Evolutionary conservation across 208 protist genomes (phyloP), one percentile per base, ranked within the genome.

Genomic region (Strigomonas culicis): DNA sequence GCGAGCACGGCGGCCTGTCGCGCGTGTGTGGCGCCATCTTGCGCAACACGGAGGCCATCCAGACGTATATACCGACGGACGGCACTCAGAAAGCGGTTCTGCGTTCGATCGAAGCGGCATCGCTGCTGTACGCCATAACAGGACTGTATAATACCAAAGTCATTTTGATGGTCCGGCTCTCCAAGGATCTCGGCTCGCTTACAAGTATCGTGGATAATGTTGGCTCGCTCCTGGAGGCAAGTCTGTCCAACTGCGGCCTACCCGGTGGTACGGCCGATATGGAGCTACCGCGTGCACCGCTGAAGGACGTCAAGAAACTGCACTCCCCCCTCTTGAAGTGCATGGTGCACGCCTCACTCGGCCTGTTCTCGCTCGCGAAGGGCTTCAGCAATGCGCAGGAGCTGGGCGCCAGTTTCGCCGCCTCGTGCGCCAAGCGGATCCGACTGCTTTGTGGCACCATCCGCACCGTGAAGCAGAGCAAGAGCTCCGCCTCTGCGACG

Each of bases 1-100:
- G 88, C 61, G 76, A 74, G 56, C 74, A 79, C 39, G 50, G 85
- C 17, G 77, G 78, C 1, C 39, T 91, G 0, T 52, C 84, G 24
- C 72, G 77, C 21, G 52, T 67, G 24, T 66, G 57, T 44, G 55
- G 67, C 19, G 53, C 34, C 6, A 30, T 72, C 4, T 36, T 72
- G 50, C 56, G 51, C 17, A 15, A 39, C 34, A 39, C 10, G 4
- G 34, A 39, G 4, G 7, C 3, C 43, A 49, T 49, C n/a, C 10
- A 49, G 3, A 21, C 10, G 17, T 49, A 15, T 3, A n/a, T 15
- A 21, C 43, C n/a, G 43, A 49, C 4, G 2, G 36, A 44, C 2
- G 19, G 3, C 22, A 2, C 7, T 15, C 30, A 43, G n/a, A 34
- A 60, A 13, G 27, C 27, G 3, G 21, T 60, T 1, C 56, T 60